phyloP scores from a whole-genome alignment of 2,329 filamentous ascomycete genomes.

The Botrytis sinoallii region DNA sequence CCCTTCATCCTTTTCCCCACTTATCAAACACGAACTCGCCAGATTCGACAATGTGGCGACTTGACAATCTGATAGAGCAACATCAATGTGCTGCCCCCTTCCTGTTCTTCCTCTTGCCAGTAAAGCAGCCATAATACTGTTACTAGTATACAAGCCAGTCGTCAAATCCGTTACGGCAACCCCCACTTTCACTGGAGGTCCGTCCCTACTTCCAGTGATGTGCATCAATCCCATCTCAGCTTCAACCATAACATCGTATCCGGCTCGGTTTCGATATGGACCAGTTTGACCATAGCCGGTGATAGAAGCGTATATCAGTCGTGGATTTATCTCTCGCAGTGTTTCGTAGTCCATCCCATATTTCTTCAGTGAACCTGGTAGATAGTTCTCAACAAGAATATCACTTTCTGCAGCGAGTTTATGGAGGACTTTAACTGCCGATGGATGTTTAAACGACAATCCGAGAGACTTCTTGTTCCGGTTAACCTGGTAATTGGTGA shows the following conservation, averaged over 20 bases:
- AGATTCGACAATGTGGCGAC: slow-evolving; percentile 94
- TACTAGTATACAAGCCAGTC: slow-evolving; percentile 90
- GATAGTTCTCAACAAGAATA: slow-evolving; percentile 94
- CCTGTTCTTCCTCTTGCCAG: slow-evolving; percentile 72
- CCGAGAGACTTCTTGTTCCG: slow-evolving; percentile 95
- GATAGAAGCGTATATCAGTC: slow-evolving; percentile 89
- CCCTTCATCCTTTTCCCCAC: slow-evolving; percentile 80
- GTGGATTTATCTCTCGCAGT: slow-evolving; percentile 75
- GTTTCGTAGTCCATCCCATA: slow-evolving; percentile 88
- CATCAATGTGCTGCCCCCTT: slow-evolving; percentile 87
- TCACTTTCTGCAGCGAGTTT: slow-evolving; percentile 81
- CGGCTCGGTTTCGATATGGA: slow-evolving; percentile 80
- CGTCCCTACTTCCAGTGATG: slow-evolving; percentile 85
- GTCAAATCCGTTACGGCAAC: slow-evolving; percentile 96
- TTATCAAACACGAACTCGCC: slow-evolving; percentile 86
- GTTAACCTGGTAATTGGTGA: slow-evolving; percentile 62
- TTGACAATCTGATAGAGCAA: slow-evolving; percentile 88
- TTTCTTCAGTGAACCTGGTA: slow-evolving; percentile 84
- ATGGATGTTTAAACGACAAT: slow-evolving; percentile 82
- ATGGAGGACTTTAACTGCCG: slow-evolving; percentile 84
- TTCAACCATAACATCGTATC: slow-evolving; percentile 99
- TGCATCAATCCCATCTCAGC: slow-evolving; percentile 98
- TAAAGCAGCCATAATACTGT: slow-evolving; percentile 91
- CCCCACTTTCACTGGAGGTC: slow-evolving; percentile 92
- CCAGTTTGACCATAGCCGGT: slow-evolving; percentile 97